phyloP scores from a whole-genome alignment of 139 green algal species.

The Pleodorina starrii region DNA sequence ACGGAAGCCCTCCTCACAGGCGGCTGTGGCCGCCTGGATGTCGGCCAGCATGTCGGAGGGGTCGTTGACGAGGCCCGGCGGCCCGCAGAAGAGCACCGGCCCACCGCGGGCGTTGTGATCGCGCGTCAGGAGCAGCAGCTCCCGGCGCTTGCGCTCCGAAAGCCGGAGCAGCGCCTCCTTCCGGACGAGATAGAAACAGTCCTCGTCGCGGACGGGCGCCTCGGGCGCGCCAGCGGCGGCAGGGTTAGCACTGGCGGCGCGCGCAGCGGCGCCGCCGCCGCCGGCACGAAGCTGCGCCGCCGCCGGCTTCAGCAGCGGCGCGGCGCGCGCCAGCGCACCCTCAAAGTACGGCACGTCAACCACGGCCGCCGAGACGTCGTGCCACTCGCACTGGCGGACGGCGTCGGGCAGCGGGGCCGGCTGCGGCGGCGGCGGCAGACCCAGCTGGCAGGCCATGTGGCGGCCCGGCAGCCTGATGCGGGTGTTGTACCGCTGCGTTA shows the following conservation, averaged over 20 bases:
- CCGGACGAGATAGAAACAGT: not conserved
- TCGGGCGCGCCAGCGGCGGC: not conserved
- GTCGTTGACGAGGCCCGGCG: not conserved
- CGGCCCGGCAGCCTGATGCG: constrained; percentile 14
- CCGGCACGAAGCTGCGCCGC: too few species aligned
- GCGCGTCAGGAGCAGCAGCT: constrained; percentile 6
- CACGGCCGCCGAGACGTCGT: not conserved
- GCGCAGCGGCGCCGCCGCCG: too few species aligned
- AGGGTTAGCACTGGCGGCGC: not conserved
- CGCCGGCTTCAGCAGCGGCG: not conserved
- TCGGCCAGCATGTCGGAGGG: constrained; percentile 2
- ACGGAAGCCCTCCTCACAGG: not conserved
- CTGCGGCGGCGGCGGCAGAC: constrained; percentile 15
- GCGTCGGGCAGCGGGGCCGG: not conserved
- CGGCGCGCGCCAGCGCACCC: constrained; percentile 14
- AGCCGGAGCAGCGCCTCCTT: constrained; percentile 29
- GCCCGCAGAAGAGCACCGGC: constrained; percentile 2
- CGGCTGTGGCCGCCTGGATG: not conserved
- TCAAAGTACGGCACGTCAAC: not conserved
- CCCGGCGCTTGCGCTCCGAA: not conserved
- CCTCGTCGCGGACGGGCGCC: not conserved
- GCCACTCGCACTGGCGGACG: not conserved
- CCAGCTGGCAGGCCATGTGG: constrained; percentile 1
- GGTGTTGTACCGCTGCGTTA: not conserved
- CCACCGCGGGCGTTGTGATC: constrained; percentile 37